These are phyloP conservation scores for Mycena vulgaris DNA, from an alignment of 768 basidiomycete genomes.

Conservation along the genomic window DNA sequence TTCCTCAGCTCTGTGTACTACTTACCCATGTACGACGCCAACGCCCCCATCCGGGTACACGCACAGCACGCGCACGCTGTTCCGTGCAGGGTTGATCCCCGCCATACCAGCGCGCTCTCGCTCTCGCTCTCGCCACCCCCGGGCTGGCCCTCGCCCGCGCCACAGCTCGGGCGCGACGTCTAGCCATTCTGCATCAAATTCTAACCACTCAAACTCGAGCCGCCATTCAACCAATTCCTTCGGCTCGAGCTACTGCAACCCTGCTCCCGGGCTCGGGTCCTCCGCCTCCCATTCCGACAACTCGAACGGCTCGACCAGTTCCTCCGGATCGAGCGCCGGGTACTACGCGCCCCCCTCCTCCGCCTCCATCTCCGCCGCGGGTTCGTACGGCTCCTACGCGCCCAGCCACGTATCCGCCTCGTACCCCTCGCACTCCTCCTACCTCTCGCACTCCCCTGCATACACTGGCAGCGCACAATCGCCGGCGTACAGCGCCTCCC, in stretches of 20 bases:
- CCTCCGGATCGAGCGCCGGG: too few species aligned
- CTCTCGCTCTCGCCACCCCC: neutral
- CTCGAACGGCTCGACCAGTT: too few species aligned
- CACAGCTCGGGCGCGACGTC: too few species aligned
- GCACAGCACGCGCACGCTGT: too few species aligned
- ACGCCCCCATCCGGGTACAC: too few species aligned
- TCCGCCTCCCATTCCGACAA: too few species aligned
- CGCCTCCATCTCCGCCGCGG: neutral
- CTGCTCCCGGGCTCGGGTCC: too few species aligned
- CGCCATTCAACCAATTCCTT: too few species aligned
- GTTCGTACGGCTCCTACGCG: too few species aligned
- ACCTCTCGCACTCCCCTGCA: neutral
- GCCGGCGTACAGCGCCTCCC: neutral
- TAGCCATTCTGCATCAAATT: neutral
- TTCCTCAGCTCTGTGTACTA: constrained; percentile 10
- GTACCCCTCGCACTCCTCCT: neutral
- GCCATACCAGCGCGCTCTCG: neutral
- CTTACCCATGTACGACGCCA: constrained; percentile 22
- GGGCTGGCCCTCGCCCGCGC: neutral
- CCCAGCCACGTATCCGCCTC: too few species aligned
- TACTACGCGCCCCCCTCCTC: neutral
- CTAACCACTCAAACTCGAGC: neutral
- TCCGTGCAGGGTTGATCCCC: constrained; percentile 20
- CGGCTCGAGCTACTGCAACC: too few species aligned
- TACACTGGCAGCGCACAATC: too few species aligned